These are phyloP conservation scores for Kurtzmaniella natalensis DNA, from an alignment of 1,139 yeast species.

Conservation along the genomic window DNA sequence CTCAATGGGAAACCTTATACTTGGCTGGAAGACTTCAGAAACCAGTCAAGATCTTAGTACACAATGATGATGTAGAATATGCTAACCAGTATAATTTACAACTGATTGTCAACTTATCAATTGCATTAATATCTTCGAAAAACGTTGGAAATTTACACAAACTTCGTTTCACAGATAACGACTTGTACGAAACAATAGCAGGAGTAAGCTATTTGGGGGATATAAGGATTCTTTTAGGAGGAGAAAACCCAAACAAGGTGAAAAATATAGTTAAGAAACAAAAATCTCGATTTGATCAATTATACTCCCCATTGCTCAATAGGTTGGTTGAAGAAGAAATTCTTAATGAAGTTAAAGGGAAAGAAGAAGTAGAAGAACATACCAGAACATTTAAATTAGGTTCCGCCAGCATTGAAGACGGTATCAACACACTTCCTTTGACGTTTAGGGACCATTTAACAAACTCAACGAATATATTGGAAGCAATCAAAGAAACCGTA, in stretches of 20 bases:
- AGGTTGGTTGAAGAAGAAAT: conserved; percentile 19
- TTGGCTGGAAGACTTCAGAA: conserved; percentile 92
- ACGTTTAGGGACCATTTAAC: conserved; percentile 35
- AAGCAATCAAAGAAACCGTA: conserved; percentile 56
- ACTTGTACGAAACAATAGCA: conserved; percentile 74
- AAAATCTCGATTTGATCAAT: conserved; percentile 56
- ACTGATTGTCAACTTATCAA: conserved; percentile 74
- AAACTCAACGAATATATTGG: conserved; percentile 26
- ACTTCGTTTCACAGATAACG: conserved; percentile 49
- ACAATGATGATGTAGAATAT: conserved; percentile 47
- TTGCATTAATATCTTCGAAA: conserved; percentile 37
- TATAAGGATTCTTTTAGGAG: conserved; percentile 80
- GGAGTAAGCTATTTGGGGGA: conserved; percentile 87
- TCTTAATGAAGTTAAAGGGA: conserved; percentile 14
- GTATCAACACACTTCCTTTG: conserved; percentile 11
- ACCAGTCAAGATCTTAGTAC: conserved; percentile 76
- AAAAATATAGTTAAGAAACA: conserved; percentile 81
- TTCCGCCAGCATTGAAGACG: conserved; percentile 1
- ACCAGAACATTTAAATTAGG: conserved; percentile 15
- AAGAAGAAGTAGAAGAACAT: conserved; percentile 8
- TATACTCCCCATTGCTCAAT: conserved; percentile 62
- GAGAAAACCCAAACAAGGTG: conserved; percentile 88
- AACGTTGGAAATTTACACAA: conserved; percentile 10
- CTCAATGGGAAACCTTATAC: conserved; percentile 81
- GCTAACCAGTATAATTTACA: conserved; percentile 74